Base-by-base conservation (phyloP, 2,329 filamentous ascomycete genomes). In the Cercospora citrullina region DNA sequence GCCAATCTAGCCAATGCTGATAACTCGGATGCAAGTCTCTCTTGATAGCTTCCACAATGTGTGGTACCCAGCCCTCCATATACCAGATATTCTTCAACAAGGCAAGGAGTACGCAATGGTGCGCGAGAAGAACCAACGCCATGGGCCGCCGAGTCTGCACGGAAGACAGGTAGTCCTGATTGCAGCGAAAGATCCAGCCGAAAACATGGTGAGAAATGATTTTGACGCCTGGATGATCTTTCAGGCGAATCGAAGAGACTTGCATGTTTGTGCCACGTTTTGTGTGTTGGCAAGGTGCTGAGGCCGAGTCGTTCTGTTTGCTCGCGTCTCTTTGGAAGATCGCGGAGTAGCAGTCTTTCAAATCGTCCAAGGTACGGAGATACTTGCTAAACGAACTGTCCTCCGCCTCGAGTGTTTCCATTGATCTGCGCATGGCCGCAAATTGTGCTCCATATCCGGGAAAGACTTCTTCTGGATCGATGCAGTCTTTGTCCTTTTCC, bases 91-190 rank as follows among this genome's bases (percentile, higher is more conserved):
- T 36, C 42, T 68, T 62, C 12, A 70, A 57, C 45, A 65, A 59
- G 5, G 64, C 53, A 33, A 72, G 36, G 1, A 72, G 30, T 6
- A 70, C 66, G 18, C 66, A 51, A 26, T 66, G 70, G 28, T 72
- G 68, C 4, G 69, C 69, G 9, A 71, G 51, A 10, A 72, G 68
- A 9, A 70, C 71, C 10, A 72, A 31, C 1, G 71, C 71, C 65
- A 71, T 68, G 0, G 69, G 69, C 4, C 62, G 30, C 8, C 65
- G 64, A 3, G 58, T 62, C 30, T 72, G 69, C 16, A 72, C 23
- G 4, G 64, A 64, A 12, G 60, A 61, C 5, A 69, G n/a, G n/a
- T 68, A 72, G 16, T 70, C 67, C 23, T 64, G 65, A 3, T 64
- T 36, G 9, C 68, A 57, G 16, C 67, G 63, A 45, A 71, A 72